These are phyloP conservation scores for Pinus tabuliformis DNA, from an alignment of 75 land plant species.

Conservation along the genomic window DNA sequence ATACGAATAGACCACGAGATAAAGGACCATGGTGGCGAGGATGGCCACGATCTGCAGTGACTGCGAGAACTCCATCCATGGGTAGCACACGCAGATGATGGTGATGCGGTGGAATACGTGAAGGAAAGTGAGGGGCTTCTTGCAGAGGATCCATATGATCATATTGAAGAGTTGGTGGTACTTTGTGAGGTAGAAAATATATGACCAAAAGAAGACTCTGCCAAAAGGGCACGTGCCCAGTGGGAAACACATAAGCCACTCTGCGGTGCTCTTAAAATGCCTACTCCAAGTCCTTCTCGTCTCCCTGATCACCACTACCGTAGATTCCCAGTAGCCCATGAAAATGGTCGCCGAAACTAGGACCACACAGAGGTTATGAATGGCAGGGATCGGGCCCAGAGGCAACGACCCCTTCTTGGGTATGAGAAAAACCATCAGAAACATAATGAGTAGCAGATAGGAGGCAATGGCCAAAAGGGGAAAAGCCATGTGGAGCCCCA, in stretches of 20 bases:
- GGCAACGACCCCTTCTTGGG: slow-evolving; percentile 45
- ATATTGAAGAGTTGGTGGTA: slow-evolving; percentile 37
- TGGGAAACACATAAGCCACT: slow-evolving; percentile 40
- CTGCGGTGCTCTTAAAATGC: background rate
- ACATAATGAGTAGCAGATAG: slow-evolving; percentile 12
- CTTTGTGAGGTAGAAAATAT: slow-evolving; percentile 42
- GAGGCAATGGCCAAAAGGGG: slow-evolving; percentile 10
- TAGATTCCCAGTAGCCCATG: slow-evolving; percentile 44
- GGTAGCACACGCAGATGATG: slow-evolving; percentile 33
- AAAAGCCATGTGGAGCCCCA: slow-evolving; percentile 27
- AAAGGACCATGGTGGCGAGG: slow-evolving; percentile 28
- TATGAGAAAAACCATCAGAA: slow-evolving; percentile 20
- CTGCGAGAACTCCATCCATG: slow-evolving; percentile 40
- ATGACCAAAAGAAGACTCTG: slow-evolving; percentile 50
- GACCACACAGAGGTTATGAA: slow-evolving; percentile 59
- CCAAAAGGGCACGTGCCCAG: slow-evolving; percentile 32
- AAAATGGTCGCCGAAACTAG: slow-evolving; percentile 46
- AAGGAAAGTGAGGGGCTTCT: slow-evolving; percentile 23
- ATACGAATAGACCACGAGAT: slow-evolving; percentile 57
- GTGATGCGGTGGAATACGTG: slow-evolving; percentile 28
- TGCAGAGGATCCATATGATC: slow-evolving; percentile 19
- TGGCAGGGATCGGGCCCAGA: slow-evolving; percentile 66
- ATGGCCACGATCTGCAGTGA: slow-evolving; percentile 45
- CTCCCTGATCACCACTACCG: slow-evolving; percentile 68
- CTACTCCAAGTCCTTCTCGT: slow-evolving; percentile 75